Base-by-base conservation (phyloP, 1,284 basidiomycete species). In the Cystobasidium slooffiae region DNA sequence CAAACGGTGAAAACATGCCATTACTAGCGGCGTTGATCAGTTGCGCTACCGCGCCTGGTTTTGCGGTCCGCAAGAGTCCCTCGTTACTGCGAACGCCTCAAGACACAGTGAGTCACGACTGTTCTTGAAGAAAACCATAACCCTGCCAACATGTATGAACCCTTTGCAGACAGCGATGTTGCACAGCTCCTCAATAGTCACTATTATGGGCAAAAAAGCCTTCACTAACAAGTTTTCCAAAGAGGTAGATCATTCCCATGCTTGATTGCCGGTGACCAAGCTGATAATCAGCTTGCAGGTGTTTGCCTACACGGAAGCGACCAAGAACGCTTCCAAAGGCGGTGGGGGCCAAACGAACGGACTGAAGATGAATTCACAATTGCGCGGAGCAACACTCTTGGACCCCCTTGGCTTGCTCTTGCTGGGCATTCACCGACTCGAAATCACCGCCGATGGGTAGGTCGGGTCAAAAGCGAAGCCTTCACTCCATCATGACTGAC, bases 371-470 rank as follows among this genome's bases (percentile, higher is more conserved):
- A 88, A 89, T 78, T 92, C 87, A 72, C 90, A 87, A 82, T 84
- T 97, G 46, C 87, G 94, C 59, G 88, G 86, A 39, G 92, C 91
- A n/a, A 94, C 93, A 1, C 89, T 90, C 46, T 84, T 97, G 44
- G 94, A 97, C 82, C 91, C 92, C 9, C 86, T 97, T 85, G 91
- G 91, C 0, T 97, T 94, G 82, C 88, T 97, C 84, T 86, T 98
- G 10, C 97, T 98, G 78, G 95, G 95, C 14, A 93, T 94, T 0
- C 89, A 92, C 81, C 87, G 90, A 70, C 86, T 94, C 53, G n/a
- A 24, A 6, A 51, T 44, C 67, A 77, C 14, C 83, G 87, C 73
- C 87, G 49, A 72, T 39, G 69, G 69, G 69, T 72, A 31, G 22
- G 61, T 37, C 24, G 9, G 12, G 9, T 18, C 1, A 7, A 31